Base-by-base conservation (phyloP, 2,329 filamentous ascomycete species). In the Madurella mycetomatis region DNA sequence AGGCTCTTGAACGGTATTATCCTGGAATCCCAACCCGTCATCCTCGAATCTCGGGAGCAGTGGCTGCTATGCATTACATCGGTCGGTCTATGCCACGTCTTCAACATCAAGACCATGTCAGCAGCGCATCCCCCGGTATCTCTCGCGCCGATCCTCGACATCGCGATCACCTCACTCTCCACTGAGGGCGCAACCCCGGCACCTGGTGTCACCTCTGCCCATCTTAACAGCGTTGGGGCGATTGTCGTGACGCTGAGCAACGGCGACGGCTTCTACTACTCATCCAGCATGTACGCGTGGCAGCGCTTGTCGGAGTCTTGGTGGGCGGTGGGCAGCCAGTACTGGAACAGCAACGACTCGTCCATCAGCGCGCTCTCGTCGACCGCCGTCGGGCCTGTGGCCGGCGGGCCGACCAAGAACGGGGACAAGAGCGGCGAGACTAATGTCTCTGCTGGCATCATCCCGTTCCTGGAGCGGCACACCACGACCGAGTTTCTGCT, bases 291-390 rank as follows among this genome's bases (percentile, higher is more conserved):
- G 86, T 92, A 85, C 70, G 83, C 85, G 8, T 99, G 94, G 94
- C 92, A 97, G 70, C 85, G 92, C 9, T 78, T 99, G n/a, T 95
- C 91, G 2, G 95, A 99, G 68, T 82, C 90, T 1, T 99, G 94
- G 94, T 99, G 94, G 91, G 92, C 92, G 0, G 91, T 97, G 0
- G 92, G 92, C 16, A 95, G 90, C 63, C 94, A 99, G 68, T 99
- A 99, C 70, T 99, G 94, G 95, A 97, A 99, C 70, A 95, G 91
- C 1, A 95, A 91, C 50, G 94, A 96, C 65, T 91, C 90, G 1
- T 91, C 91, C 0, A 84, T 96, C 50, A 86, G 88, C 46, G 88
- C 91, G 48, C 72, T 96, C 39, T 85, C 90, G 60, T 84, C 88
- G 2, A 86, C 84, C 1, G 84, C 84, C 9, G 79, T 86, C 8